Conservation (phyloP, 2,329 filamentous ascomycete genomes). For the Claviceps monticola region DNA sequence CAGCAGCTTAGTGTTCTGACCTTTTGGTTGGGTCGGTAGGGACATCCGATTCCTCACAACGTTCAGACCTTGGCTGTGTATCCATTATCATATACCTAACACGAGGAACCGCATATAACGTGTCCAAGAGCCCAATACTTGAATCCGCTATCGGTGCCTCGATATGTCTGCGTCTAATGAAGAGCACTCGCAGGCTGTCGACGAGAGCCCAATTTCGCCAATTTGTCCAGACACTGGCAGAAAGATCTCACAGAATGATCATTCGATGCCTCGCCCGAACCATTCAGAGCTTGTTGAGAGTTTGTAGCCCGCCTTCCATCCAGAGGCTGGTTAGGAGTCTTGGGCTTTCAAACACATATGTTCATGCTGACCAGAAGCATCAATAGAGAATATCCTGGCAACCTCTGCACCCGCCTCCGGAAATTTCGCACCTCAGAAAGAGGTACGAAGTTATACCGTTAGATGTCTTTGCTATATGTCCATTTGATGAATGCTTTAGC, state of each 20-base stretch:
- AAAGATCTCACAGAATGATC: conserved; percentile 59
- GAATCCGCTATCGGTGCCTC: neutral
- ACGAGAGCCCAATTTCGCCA: conserved; percentile 39
- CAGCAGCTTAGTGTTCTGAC: too few species aligned
- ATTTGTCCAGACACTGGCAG: conserved; percentile 37
- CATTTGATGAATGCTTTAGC: neutral
- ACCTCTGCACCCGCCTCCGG: conserved; percentile 64
- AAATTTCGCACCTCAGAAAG: conserved; percentile 65
- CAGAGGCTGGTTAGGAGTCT: neutral
- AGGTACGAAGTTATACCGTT: conserved; percentile 30
- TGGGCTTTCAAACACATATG: neutral
- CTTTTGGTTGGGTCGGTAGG: too few species aligned
- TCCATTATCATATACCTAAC: neutral
- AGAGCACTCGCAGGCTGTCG: conserved; percentile 20
- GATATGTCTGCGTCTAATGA: conserved; percentile 17
- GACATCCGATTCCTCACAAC: too few species aligned
- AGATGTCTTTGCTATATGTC: neutral
- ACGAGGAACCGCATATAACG: neutral
- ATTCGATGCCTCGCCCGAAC: conserved; percentile 59
- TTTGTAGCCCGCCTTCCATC: conserved; percentile 27
- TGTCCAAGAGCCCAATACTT: neutral
- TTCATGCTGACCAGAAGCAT: conserved; percentile 9
- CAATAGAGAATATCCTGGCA: conserved; percentile 74
- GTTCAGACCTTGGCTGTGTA: neutral
- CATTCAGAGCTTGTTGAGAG: conserved; percentile 68